A percentile compares a stretch with the other conserved stretches of the same genome.
Conservation (phyloP, 2,329 filamentous ascomycete species). For the Cordyceps cicadae region DNA sequence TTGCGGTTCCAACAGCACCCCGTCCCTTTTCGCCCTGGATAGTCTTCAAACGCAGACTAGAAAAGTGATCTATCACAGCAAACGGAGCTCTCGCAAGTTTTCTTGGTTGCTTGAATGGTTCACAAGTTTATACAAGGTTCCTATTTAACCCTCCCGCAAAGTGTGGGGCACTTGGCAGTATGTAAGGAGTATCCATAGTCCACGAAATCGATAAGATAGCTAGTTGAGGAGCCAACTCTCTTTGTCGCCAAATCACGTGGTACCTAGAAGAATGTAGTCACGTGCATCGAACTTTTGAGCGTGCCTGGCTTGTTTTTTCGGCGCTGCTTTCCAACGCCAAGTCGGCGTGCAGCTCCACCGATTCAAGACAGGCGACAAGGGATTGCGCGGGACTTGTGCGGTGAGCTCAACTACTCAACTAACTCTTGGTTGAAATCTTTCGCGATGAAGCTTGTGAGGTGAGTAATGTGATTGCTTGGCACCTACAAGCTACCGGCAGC, state of each 20-base stretch:
- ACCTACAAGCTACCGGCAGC: conserved; percentile 15
- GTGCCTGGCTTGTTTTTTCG: conserved; percentile 4
- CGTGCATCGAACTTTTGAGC: background rate
- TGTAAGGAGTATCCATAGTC: background rate
- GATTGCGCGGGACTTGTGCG: conserved; percentile 7
- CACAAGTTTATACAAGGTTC: background rate
- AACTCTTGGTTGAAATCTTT: conserved; percentile 15
- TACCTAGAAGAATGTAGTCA: background rate
- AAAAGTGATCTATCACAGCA: background rate
- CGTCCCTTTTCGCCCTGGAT: background rate
- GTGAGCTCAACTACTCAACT: background rate
- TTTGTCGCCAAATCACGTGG: conserved; percentile 1
- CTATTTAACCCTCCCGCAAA: background rate
- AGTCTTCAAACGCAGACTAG: background rate
- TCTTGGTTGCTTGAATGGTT: background rate
- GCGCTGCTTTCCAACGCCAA: background rate
- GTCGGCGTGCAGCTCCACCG: conserved; percentile 11
- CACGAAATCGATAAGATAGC: background rate
- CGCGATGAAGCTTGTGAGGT: conserved; percentile 97
- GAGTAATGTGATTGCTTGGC: conserved; percentile 29
- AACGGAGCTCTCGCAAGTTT: background rate
- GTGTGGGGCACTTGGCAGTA: background rate
- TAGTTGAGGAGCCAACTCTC: background rate
- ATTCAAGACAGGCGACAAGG: conserved; percentile 8
- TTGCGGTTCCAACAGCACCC: background rate